Percentiles rank a stretch among this genome's conserved stretches.
phyloP scores from a whole-genome alignment of 345 rosid genomes.

The Firmiana major region DNA sequence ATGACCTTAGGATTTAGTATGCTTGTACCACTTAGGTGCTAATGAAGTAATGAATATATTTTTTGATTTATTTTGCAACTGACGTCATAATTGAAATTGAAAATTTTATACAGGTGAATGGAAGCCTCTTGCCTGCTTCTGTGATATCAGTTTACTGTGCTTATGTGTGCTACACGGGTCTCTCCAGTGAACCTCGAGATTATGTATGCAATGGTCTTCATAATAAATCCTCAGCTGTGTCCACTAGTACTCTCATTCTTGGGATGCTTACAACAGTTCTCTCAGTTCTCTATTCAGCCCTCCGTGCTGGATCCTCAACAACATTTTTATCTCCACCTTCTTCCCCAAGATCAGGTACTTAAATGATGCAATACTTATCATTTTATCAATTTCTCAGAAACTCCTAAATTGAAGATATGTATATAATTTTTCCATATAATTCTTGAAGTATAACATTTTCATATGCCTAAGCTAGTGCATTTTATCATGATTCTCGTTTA shows the following conservation, averaged over 20 bases:
- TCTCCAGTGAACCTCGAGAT: slow-evolving; percentile 90
- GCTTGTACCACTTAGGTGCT: neutral
- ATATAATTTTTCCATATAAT: neutral
- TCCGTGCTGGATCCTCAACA: slow-evolving; percentile 92
- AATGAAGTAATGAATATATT: neutral
- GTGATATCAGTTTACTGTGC: slow-evolving; percentile 90
- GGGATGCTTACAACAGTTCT: slow-evolving; percentile 96
- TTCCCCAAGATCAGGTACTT: slow-evolving; percentile 78
- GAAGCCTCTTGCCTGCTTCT: slow-evolving; percentile 96
- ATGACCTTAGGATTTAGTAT: neutral
- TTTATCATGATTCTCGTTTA: neutral
- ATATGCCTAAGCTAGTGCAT: neutral
- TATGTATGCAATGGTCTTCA: slow-evolving; percentile 92
- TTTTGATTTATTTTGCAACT: neutral
- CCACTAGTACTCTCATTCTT: slow-evolving; percentile 69
- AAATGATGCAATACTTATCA: neutral
- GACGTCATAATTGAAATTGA: slow-evolving; percentile 7
- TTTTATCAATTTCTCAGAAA: neutral
- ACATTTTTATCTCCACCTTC: slow-evolving; percentile 85
- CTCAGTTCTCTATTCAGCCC: slow-evolving; percentile 82
- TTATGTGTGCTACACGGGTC: slow-evolving; percentile 93
- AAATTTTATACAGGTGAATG: slow-evolving; percentile 60
- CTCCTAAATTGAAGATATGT: neutral
- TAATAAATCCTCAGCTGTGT: slow-evolving; percentile 66
- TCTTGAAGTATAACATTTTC: neutral